A percentile compares a stretch with the other conserved stretches of the same genome.
Conservation (phyloP, 2,329 filamentous ascomycete genomes). For the Calonectria honghensis region DNA sequence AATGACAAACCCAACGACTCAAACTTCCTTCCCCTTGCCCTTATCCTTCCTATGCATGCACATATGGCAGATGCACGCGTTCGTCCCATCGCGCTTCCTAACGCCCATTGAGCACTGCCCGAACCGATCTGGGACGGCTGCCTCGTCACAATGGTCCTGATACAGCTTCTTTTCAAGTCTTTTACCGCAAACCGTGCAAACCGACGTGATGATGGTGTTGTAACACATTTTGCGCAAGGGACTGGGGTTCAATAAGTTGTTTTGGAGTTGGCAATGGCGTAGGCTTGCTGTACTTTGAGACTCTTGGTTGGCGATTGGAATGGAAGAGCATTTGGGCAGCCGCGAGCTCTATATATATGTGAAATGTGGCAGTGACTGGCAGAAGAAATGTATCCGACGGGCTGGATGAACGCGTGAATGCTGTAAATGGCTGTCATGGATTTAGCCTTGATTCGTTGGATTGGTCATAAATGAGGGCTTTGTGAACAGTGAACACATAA, state of each 20-base stretch:
- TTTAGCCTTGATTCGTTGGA: not conserved
- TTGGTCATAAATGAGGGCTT: not conserved
- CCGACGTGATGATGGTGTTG: slow-evolving; percentile 2
- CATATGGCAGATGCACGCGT: not conserved
- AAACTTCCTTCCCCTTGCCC: not conserved
- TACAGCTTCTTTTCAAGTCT: not conserved
- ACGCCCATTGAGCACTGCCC: slow-evolving; percentile 7
- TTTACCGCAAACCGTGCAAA: slow-evolving; percentile 13
- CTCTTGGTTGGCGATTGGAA: not conserved
- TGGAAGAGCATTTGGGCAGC: not conserved
- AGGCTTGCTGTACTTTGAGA: not conserved
- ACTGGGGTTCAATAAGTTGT: too few relatives aligned
- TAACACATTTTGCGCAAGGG: slow-evolving; percentile 21
- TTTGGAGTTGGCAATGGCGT: not conserved
- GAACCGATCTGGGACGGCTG: not conserved
- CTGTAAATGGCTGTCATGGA: not conserved
- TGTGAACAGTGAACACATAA: not conserved
- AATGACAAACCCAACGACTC: not conserved
- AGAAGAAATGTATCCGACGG: too few relatives aligned
- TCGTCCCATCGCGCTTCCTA: not conserved
- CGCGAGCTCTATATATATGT: not conserved
- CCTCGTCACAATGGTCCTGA: slow-evolving; percentile 17
- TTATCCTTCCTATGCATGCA: slow-evolving; percentile 16
- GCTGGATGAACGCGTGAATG: not conserved
- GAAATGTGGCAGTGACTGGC: not conserved